Conservation (phyloP, 1,139 yeast species). For the Hemisphaericaspora subhashii region DNA sequence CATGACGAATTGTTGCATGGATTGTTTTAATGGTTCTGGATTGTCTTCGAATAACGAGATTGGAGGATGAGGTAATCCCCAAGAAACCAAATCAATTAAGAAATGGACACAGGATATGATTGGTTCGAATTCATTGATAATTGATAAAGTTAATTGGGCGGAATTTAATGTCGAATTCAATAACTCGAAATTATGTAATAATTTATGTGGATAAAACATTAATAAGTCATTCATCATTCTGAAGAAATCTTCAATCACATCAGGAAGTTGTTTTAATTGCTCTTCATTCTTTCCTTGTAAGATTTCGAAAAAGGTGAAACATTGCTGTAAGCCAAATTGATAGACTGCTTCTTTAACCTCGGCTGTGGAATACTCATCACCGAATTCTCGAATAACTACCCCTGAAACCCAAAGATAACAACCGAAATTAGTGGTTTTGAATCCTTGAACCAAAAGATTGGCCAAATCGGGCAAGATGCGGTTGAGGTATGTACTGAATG, state of each 20-base stretch:
- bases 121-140: conserved; percentile 70
- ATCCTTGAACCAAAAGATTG: conserved; percentile 62
- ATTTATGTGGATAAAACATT: conserved; percentile 72
- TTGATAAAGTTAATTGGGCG: conserved; percentile 53
- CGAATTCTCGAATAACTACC: conserved; percentile 72
- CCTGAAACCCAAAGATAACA: conserved; percentile 94
- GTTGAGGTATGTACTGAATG: conserved; percentile 63
- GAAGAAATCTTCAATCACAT: conserved; percentile 85
- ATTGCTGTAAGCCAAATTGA: conserved; percentile 51
- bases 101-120: conserved; percentile 70
- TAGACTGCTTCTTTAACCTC: conserved; percentile 43
- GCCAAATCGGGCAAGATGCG: conserved; percentile 68
- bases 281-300: conserved; percentile 25
- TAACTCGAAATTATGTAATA: conserved; percentile 56
- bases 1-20: conserved; percentile 42
- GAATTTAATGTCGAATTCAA: conserved; percentile 61
- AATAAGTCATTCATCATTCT: conserved; percentile 78
- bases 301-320: conserved; percentile 39
- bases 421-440: conserved; percentile 67
- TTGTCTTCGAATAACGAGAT: conserved; percentile 61
- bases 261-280: conserved; percentile 53
- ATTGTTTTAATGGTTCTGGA: conserved; percentile 45
- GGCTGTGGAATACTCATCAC: conserved; percentile 46
- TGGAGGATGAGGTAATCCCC: conserved; percentile 84
- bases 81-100: conserved; percentile 73